phyloP scores from a whole-genome alignment of 345 rosid species.

The Physaria fendleri region DNA sequence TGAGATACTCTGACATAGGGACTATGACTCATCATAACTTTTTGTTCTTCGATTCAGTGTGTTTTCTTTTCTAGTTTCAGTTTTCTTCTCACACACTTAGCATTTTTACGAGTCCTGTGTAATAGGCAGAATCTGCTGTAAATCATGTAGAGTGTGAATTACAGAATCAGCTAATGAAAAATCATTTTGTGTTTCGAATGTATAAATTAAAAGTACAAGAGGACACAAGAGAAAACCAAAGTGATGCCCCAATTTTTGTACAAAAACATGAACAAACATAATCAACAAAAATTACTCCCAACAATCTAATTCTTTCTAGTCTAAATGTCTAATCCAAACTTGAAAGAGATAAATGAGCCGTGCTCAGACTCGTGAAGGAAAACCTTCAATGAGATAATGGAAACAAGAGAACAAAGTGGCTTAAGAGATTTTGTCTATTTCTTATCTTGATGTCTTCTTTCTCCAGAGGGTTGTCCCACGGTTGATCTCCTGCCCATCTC shows the following conservation, averaged over 20 bases:
- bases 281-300: constrained; percentile 19
- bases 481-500: constrained; percentile 82
- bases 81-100: constrained; percentile 2
- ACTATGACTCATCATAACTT: not conserved
- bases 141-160: no score
- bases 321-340: constrained; percentile 16
- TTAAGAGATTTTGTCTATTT: not conserved
- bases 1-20: constrained; percentile 54
- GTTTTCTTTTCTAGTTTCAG: not conserved
- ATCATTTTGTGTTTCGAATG: not conserved
- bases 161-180: no score
- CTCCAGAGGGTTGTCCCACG: constrained; percentile 84
- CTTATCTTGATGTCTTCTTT: constrained; percentile 52
- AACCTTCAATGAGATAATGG: not conserved
- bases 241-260: constrained; percentile 10
- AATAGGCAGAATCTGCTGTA: constrained; percentile 18
- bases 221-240: not conserved
- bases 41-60: not conserved
- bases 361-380: constrained; percentile 9
- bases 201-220: not conserved
- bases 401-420: constrained; percentile 9
- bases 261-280: constrained; percentile 2
- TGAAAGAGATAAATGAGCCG: not conserved
- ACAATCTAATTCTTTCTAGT: constrained; percentile 11
- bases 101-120: constrained; percentile 15